These are phyloP conservation scores for Liquidambar formosana DNA, from an alignment of 164 flowering plant genomes.

Conservation along the genomic window DNA sequence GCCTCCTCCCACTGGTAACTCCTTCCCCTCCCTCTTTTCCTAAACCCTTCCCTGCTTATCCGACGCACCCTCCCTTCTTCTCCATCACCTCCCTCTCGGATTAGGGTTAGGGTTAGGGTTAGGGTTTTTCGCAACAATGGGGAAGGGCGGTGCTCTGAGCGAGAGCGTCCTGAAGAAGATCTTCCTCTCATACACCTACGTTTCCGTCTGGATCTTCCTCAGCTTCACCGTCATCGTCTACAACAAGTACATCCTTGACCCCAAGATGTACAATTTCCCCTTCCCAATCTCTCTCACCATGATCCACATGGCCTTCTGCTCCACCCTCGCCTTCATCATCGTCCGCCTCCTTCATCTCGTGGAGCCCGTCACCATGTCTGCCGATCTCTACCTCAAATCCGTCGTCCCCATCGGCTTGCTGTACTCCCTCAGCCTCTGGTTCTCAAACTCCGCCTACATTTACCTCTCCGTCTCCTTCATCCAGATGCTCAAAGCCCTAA, in stretches of 20 bases:
- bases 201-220: constrained; percentile 53
- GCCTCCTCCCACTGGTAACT: background rate
- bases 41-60: background rate
- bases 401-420: constrained; percentile 57
- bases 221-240: constrained; percentile 58
- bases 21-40: background rate
- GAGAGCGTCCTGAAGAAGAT: constrained; percentile 49
- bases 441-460: constrained; percentile 57
- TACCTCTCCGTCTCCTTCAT: constrained; percentile 55
- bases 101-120: background rate
- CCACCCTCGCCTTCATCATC: constrained; percentile 47
- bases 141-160: constrained; percentile 38
- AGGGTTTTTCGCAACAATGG: constrained; percentile 20
- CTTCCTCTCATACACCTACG: constrained; percentile 49
- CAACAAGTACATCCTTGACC: constrained; percentile 61
- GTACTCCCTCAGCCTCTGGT: constrained; percentile 52
- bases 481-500: constrained; percentile 56
- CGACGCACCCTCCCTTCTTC: background rate
- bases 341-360: constrained; percentile 42
- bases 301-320: constrained; percentile 58
- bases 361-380: constrained; percentile 49
- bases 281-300: constrained; percentile 55
- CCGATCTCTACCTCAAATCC: constrained; percentile 43
- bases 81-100: background rate
- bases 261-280: constrained; percentile 56